Conservation (phyloP, 345 rosid genomes). For the Syzygium aqueum region DNA sequence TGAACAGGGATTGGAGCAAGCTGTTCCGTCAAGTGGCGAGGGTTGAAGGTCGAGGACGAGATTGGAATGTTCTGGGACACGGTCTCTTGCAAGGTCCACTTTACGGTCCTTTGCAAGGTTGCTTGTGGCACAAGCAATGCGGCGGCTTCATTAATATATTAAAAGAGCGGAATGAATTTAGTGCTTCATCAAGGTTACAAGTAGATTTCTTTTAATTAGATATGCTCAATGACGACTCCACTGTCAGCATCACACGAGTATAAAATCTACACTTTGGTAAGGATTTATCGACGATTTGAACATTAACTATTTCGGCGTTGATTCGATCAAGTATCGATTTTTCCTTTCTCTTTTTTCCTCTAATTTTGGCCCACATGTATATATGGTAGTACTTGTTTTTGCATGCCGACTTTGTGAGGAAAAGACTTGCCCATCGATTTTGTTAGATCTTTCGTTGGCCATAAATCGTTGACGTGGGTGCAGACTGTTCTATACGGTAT, state of each 20-base stretch:
- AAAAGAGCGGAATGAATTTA: too few species aligned
- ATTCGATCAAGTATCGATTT: too few species aligned
- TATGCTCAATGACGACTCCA: not conserved
- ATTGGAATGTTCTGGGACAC: not conserved
- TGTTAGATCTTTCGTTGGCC: too few species aligned
- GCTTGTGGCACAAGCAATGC: not conserved
- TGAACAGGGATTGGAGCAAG: not conserved
- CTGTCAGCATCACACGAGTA: not conserved
- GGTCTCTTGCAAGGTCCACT: not conserved
- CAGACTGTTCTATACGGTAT: accelerated
- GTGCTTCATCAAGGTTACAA: too few species aligned
- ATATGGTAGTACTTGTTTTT: too few species aligned
- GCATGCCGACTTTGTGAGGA: too few species aligned
- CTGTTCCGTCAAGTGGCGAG: not conserved
- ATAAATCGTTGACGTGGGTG: accelerated
- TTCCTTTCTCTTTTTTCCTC: too few species aligned
- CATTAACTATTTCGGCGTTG: too few species aligned
- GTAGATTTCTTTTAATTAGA: too few species aligned
- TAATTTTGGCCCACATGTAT: too few species aligned
- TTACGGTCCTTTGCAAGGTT: not conserved
- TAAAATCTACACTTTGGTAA: not conserved
- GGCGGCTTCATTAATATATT: too few species aligned
- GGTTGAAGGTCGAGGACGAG: not conserved
- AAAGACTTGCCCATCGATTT: too few species aligned
- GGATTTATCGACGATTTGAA: not conserved